Percentiles rank a stretch among this genome's conserved stretches.
Evolutionary conservation across 1,284 basidiomycete genomes (phyloP).

Genomic region (Boletus mariae): DNA sequence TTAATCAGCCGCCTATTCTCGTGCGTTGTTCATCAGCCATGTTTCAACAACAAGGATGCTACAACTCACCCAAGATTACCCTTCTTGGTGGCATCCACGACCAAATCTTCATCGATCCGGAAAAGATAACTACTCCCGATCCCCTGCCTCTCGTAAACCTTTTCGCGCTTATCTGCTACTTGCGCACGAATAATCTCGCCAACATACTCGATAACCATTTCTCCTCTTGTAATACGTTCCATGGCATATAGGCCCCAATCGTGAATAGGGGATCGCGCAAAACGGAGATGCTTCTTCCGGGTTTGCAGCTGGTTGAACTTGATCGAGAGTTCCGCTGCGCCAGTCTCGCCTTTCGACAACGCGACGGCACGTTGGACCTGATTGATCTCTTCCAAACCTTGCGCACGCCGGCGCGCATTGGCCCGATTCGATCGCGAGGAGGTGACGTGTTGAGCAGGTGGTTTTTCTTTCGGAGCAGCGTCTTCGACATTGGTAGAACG

Average conservation of each 20-base stretch:
- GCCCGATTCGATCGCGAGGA: conserved; percentile 91
- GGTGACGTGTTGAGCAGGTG: conserved; percentile 56
- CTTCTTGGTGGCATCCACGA: conserved; percentile 98
- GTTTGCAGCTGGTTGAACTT: conserved; percentile 99
- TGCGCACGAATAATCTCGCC: conserved; percentile 95
- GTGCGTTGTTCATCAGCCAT: conserved; percentile 12
- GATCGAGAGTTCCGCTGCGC: conserved; percentile 65
- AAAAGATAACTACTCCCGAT: conserved; percentile 96
- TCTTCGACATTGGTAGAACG: conserved; percentile 44
- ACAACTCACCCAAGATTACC: conserved; percentile 87
- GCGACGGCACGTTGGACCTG: conserved; percentile 73
- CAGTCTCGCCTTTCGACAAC: conserved; percentile 68
- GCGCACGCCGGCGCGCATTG: conserved; percentile 87
- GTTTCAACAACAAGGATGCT: not conserved
- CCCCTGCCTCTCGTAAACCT: conserved; percentile 92
- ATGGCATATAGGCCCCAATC: conserved; percentile 97
- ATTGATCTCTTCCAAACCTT: conserved; percentile 95
- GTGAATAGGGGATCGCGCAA: conserved; percentile 94
- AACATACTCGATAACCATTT: conserved; percentile 99
- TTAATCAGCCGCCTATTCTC: conserved; percentile 82
- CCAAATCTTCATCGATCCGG: conserved; percentile 86
- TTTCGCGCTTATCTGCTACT: conserved; percentile 96
- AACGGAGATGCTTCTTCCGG: conserved; percentile 96
- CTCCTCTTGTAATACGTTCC: conserved; percentile 89
- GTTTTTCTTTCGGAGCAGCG: conserved; percentile 39